Conservation (phyloP, 1,284 basidiomycete species). For the Melampsora abietis-canadensis region DNA sequence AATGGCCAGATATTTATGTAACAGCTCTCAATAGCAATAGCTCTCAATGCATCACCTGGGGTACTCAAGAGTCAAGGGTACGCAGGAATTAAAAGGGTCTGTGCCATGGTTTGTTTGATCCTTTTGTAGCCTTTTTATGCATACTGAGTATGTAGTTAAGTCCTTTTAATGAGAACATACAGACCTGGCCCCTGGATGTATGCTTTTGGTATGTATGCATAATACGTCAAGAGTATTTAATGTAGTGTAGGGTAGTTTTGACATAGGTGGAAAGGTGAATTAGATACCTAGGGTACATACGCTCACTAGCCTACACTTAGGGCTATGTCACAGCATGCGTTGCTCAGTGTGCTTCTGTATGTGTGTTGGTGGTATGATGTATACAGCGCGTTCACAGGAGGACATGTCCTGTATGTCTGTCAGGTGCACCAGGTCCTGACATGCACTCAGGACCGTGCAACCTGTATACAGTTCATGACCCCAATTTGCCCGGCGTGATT, state of each 20-base stretch:
- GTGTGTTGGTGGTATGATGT: not conserved
- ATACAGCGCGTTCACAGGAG: not conserved
- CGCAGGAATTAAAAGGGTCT: too few relatives aligned
- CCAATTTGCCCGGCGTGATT: constrained; percentile 6
- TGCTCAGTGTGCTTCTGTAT: not conserved
- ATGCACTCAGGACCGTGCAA: constrained; percentile 14
- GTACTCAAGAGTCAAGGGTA: not conserved
- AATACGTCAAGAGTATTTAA: not conserved
- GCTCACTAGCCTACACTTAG: not conserved
- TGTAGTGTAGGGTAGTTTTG: not conserved
- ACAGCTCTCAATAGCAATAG: too few relatives aligned
- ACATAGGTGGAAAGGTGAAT: not conserved
- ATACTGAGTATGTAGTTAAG: too few relatives aligned
- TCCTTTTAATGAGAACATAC: too few relatives aligned
- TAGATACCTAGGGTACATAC: not conserved
- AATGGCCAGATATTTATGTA: too few relatives aligned
- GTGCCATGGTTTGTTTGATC: too few relatives aligned
- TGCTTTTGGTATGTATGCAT: not conserved
- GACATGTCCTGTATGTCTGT: constrained; percentile 8
- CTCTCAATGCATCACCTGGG: not conserved
- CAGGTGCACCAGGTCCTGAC: constrained; percentile 11
- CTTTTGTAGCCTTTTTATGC: too few relatives aligned
- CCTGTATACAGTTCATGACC: constrained; percentile 12
- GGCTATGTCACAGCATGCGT: not conserved
- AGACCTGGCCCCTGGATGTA: too few relatives aligned